Evolutionary conservation across 805 yeast species (phyloP), one percentile per base, ranked within the genome.

Genomic region (Wickerhamiella hasegawae): DNA sequence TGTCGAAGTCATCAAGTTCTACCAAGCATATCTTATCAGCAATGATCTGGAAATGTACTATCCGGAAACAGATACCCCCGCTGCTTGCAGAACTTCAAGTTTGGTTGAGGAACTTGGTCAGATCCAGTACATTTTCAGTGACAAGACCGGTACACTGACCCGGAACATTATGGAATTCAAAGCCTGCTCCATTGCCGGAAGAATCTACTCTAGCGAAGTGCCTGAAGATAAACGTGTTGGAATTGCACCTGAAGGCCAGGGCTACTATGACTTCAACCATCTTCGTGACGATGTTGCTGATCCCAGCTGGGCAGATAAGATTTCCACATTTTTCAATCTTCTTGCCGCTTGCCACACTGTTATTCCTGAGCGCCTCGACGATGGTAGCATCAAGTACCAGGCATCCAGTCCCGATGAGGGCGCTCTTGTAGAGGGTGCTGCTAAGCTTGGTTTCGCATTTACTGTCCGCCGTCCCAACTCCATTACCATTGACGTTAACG

Each of bases 351-450:
- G 98, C 54, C 99, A 90, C 51, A 92, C 99, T 0, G 99, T 90
- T 28, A 90, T 90, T 42, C 99, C 99, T 0, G 98, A 90, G 54
- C 62, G 69, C 15, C 67, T 66, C 40, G 73, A 46, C 2, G 48
- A 49, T 24, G 60, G 57, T 4, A 38, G 37, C 22, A 75, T 90
- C 43, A 85, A 82, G 54, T 90, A 92, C 54, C 99, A 90, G 58
- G 98, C 99, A 1, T 95, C 98, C 0, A 85, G 97, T 0, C 98
- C 98, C 0, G 99, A 90, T 60, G 98, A 92, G 62, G 98, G 98
- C 34, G 99, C 99, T 0, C 65, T 90, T 41, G 99, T 90, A 2
- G 84, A 85, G 48, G 99, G 99, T 39, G 97, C 94, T 14, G 90
- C 96, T 0, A 65, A 64, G 49, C 60, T 87, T 32, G 97, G 96